These are phyloP conservation scores for Byssochlamys sp. DNA, from an alignment of 2,329 filamentous ascomycete species.

Conservation along the genomic window DNA sequence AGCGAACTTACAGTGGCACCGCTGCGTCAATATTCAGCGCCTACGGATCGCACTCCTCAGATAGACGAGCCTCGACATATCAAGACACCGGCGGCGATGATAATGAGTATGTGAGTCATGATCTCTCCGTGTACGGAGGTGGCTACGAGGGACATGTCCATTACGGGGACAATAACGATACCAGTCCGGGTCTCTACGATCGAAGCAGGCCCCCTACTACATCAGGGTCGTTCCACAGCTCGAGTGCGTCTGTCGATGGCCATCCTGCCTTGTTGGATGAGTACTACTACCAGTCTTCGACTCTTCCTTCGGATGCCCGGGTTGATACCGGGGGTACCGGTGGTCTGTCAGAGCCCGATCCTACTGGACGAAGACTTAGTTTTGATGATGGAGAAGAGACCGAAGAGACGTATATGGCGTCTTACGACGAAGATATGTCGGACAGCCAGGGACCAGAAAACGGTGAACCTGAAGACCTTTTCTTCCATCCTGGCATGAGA, in stretches of 20 bases:
- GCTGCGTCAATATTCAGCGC: conserved; percentile 41
- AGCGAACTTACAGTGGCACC: conserved; percentile 46
- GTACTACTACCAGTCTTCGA: conserved; percentile 27
- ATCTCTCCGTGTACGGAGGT: conserved; percentile 65
- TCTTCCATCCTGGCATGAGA: conserved; percentile 77
- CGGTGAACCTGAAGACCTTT: conserved; percentile 77
- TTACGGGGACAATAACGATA: conserved; percentile 45
- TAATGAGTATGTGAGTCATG: conserved; percentile 61
- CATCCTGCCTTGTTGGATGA: conserved; percentile 21
- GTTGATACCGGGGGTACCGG: conserved; percentile 88
- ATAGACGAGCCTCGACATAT: conserved; percentile 16
- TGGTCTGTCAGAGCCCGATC: conserved; percentile 66
- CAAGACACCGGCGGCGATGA: conserved; percentile 49
- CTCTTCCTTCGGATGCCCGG: conserved; percentile 52
- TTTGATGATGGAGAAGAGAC: conserved; percentile 87
- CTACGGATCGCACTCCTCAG: conserved; percentile 33
- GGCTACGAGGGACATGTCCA: conserved; percentile 56
- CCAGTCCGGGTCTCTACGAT: conserved; percentile 11
- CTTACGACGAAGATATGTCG: conserved; percentile 37
- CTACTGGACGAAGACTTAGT: conserved; percentile 59
- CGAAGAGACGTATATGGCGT: conserved; percentile 54
- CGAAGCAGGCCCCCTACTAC: conserved; percentile 11
- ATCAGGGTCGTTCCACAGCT: conserved; percentile 20
- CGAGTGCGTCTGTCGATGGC: conserved; percentile 16
- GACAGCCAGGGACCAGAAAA: conserved; percentile 56